phyloP scores from a whole-genome alignment of 106 monocot species.

The Alisma plantagoaquatica region DNA sequence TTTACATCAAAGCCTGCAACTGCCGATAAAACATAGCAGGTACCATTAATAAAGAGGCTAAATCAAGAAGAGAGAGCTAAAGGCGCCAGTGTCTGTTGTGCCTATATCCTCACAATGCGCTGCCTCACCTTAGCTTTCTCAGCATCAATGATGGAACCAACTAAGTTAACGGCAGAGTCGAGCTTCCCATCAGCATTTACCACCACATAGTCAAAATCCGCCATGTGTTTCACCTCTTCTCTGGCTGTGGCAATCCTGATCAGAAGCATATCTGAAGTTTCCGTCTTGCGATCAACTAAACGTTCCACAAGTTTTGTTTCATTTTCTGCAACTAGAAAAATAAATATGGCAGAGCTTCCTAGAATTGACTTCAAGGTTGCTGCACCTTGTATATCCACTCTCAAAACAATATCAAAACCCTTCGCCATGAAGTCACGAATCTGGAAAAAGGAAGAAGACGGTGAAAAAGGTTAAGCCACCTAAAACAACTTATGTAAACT shows the following conservation, averaged over 20 bases:
- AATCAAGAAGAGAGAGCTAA: no score
- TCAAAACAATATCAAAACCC: constrained; percentile 84
- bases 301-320: constrained; percentile 80
- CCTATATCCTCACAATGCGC: constrained; percentile 26
- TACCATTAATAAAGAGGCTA: no score
- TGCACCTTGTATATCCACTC: constrained; percentile 97
- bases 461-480: background rate
- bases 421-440: constrained; percentile 92
- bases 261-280: constrained; percentile 84
- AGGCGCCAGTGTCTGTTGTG: no score
- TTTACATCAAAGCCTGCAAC: no score
- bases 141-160: constrained; percentile 85
- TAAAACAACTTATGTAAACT: no score
- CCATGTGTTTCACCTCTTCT: constrained; percentile 69
- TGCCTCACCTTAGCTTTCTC: constrained; percentile 67
- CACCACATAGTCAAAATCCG: constrained; percentile 77
- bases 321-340: constrained; percentile 87
- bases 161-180: constrained; percentile 61
- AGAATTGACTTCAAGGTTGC: constrained; percentile 76
- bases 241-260: constrained; percentile 88
- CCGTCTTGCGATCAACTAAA: constrained; percentile 71
- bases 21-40: no score
- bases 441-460: constrained; percentile 14
- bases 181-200: constrained; percentile 90
- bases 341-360: constrained; percentile 77